phyloP scores from a whole-genome alignment of 805 yeast genomes.

The Candida pini region DNA sequence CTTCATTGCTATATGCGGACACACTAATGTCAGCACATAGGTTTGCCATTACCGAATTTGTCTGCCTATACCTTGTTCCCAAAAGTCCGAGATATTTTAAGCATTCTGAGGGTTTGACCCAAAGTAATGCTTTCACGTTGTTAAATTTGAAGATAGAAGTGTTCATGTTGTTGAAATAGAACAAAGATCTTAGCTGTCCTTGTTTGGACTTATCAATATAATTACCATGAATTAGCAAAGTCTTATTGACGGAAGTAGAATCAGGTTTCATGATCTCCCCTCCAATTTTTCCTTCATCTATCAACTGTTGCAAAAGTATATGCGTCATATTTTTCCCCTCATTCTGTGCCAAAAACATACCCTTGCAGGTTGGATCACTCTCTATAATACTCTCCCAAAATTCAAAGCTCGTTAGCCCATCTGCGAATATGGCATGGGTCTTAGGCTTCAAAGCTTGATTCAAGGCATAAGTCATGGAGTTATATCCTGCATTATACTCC shows the following conservation, averaged over 20 bases:
- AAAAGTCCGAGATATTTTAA: constrained; percentile 55
- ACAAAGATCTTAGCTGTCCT: constrained; percentile 40
- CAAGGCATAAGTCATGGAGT: constrained; percentile 58
- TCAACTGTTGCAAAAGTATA: constrained; percentile 23
- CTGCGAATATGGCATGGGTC: constrained; percentile 50
- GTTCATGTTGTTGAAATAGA: constrained; percentile 25
- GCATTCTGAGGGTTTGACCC: constrained; percentile 60
- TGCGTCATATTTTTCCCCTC: constrained; percentile 15
- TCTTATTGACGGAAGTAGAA: constrained; percentile 19
- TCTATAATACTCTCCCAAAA: constrained; percentile 19
- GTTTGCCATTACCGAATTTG: constrained; percentile 61
- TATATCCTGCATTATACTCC: constrained; percentile 57
- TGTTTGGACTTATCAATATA: constrained; percentile 44
- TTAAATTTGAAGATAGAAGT: constrained; percentile 32
- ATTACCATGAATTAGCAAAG: constrained; percentile 27
- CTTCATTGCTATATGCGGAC: constrained; percentile 39
- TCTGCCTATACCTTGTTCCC: constrained; percentile 46
- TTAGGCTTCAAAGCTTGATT: constrained; percentile 55
- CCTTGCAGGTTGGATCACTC: constrained; percentile 11
- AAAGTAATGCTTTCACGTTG: constrained; percentile 65
- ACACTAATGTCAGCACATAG: constrained; percentile 54
- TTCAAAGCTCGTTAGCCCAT: constrained; percentile 10
- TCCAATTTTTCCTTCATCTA: constrained; percentile 37
- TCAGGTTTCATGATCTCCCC: constrained; percentile 25
- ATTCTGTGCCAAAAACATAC: constrained; percentile 11